Percentiles rank a stretch among this genome's conserved stretches.
Evolutionary conservation across 768 basidiomycete species (phyloP).

Genomic region (Gautieria morchelliformis): DNA sequence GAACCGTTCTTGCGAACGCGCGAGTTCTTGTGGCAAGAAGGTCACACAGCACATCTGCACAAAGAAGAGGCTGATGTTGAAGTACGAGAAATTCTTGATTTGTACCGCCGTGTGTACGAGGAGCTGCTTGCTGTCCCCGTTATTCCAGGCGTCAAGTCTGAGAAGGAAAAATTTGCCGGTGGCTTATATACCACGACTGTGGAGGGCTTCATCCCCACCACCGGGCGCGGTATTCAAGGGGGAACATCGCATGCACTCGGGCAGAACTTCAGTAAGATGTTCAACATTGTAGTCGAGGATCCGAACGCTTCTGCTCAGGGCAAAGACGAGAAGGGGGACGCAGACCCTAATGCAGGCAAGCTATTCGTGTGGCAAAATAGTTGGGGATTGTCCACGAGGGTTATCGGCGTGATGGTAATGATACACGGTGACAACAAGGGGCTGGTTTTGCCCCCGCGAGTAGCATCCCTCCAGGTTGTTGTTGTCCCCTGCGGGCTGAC

Average conservation of each 20-base stretch:
- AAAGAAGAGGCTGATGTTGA: slow-evolving; percentile 86
- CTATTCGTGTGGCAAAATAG: slow-evolving; percentile 95
- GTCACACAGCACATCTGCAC: slow-evolving; percentile 90
- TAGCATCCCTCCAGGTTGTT: slow-evolving; percentile 86
- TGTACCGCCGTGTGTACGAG: slow-evolving; percentile 92
- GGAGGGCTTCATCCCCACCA: slow-evolving; percentile 95
- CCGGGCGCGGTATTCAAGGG: slow-evolving; percentile 94
- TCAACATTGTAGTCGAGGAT: slow-evolving; percentile 95
- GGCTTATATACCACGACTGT: slow-evolving; percentile 97
- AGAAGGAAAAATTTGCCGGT: slow-evolving; percentile 99
- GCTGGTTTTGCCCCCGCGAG: slow-evolving; percentile 91
- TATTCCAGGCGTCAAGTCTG: slow-evolving; percentile 93
- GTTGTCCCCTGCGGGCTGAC: slow-evolving; percentile 92
- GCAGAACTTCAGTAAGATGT: slow-evolving; percentile 99
- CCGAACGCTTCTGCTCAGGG: slow-evolving; percentile 37
- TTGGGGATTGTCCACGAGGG: slow-evolving; percentile 94
- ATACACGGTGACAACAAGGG: slow-evolving; percentile 97
- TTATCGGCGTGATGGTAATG: slow-evolving; percentile 99
- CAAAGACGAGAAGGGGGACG: slow-evolving; percentile 2
- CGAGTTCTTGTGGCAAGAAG: slow-evolving; percentile 99
- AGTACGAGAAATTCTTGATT: slow-evolving; percentile 88
- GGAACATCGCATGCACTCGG: slow-evolving; percentile 98
- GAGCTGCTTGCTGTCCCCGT: slow-evolving; percentile 97
- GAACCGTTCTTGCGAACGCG: slow-evolving; percentile 98
- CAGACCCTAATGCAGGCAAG: slow-evolving; percentile 52